Base-by-base conservation (phyloP, 768 basidiomycete species). In the Kwoniella sp. region DNA sequence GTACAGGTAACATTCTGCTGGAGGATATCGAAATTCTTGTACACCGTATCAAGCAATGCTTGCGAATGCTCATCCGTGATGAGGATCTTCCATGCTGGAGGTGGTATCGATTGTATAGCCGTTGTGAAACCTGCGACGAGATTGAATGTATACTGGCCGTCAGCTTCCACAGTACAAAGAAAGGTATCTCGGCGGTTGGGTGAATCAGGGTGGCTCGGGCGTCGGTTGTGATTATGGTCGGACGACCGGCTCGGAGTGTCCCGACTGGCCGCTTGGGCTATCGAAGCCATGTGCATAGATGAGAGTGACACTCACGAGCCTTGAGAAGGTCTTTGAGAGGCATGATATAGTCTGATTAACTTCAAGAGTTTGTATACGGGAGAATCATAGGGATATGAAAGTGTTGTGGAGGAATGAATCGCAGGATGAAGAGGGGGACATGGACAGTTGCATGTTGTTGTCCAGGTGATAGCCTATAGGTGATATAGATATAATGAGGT, bases 1-100 rank as follows among this genome's bases (percentile, higher is more conserved):
- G 78, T 82, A 96, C 95, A 85, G 50, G 93, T 96, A 47, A 98
- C 92, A 83, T 94, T 94, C 84, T 96, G 92, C 79, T 92, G 88
- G 60, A 98, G 81, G 60, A 98, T 90, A 79, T 99, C 95, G 72
- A 90, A 92, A 77, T 91, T 88, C 81, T 92, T 92, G 71, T 97
- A 84, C 2, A 94, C 91, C 9, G 89, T 86, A 65, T 88, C 85
- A 50, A 99, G 80, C 58, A 98, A 82, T 77, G 85, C 87, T 80
- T 93, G 88, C 25, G 93, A 88, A 81, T 91, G 86, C 68, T 93
- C 91, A 79, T 99, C 96, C 57, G 98, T 90, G 63, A 99, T 92
- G 48, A 98, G 86, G 70, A 96, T 90, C 86, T 99, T 99, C 96
- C 96, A 99, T 85, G 86, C 83, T 62, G 86, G 87, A 21, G 89